Evolutionary conservation across 2,329 filamentous ascomycete genomes (phyloP), one percentile per base, ranked within the genome.

Genomic region (Tympanopsis confertula): DNA sequence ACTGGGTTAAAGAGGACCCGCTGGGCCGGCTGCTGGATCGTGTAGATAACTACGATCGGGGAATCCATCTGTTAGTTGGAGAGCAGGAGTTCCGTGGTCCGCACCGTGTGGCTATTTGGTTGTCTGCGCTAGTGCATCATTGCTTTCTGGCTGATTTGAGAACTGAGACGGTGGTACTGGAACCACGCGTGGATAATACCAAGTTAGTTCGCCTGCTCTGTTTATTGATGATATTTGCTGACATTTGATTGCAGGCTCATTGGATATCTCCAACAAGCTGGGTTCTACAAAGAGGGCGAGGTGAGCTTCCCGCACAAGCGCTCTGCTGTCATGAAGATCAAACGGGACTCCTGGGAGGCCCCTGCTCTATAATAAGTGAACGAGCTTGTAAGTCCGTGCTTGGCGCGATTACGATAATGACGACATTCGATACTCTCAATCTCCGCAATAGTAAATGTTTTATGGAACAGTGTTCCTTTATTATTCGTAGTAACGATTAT

Each of bases 1-100:
- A 98, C 62, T 98, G 91, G 89, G 86, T 91, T 3, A 94, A 94
- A 51, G 91, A 98, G 54, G 91, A 96, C 51, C 63, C 68, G 0
- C 56, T 98, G 1, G 86, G 85, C 0, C 71, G 69, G 35, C 69
- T 86, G 45, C 58, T 93, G 3, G 30, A 15, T 7, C 10, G 69
- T 3, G 75, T 78, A 0, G 74, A 72, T 5, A 84, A 94, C 49
- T 96, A 82, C 59, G 89, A 96, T 49, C 69, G 91, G 5, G 91
- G 91, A 0, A 62, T 96, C 14, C 91, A 98, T 51, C 77, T 91
- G 12, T 65, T 98, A 28, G 73, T 98, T 3, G 91, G 91, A 1
- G 91, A 96, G 60, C 79, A 95, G 49, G 93, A 91, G 63, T 93
- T 87, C 39, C 70, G 89, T 37, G 89, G 89, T 7, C 17, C 30